Evolutionary conservation across 768 basidiomycete species (phyloP).

Genomic region (Rubroboletus satanas): DNA sequence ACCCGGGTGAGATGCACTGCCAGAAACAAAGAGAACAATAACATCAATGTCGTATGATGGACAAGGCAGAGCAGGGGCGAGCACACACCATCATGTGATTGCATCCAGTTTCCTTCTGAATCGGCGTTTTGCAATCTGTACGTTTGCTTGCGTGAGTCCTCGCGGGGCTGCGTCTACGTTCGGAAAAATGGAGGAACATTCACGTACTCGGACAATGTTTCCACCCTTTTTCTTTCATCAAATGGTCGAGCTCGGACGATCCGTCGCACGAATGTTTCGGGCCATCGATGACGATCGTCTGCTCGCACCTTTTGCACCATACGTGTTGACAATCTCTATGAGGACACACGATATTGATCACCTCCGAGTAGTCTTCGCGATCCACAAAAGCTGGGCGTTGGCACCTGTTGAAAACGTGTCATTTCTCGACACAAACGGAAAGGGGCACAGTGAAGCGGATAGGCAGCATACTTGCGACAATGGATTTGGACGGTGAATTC

Average conservation of each 20-base stretch:
- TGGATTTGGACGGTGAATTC: conserved; percentile 41
- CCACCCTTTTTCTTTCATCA: conserved; percentile 58
- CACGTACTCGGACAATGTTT: conserved; percentile 56
- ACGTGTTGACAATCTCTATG: conserved; percentile 42
- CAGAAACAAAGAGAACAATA: background rate
- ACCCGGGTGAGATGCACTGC: conserved; percentile 55
- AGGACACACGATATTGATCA: conserved; percentile 47
- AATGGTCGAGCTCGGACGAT: conserved; percentile 46
- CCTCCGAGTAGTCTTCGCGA: conserved; percentile 41
- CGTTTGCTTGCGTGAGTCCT: background rate
- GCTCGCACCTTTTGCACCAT: conserved; percentile 63
- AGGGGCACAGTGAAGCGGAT: background rate
- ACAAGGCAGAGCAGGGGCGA: background rate
- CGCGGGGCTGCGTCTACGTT: background rate
- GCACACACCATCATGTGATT: conserved; percentile 52
- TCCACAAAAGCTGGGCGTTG: conserved; percentile 47
- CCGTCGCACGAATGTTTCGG: conserved; percentile 58
- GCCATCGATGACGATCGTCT: conserved; percentile 33
- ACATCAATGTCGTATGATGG: background rate
- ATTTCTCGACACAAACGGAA: background rate
- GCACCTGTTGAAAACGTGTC: conserved; percentile 38
- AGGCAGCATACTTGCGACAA: conserved; percentile 45
- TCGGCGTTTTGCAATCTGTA: conserved; percentile 45
- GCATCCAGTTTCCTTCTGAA: conserved; percentile 50
- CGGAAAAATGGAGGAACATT: background rate